phyloP scores from a whole-genome alignment of 306 rosid genomes.

The Datisca glomerata region DNA sequence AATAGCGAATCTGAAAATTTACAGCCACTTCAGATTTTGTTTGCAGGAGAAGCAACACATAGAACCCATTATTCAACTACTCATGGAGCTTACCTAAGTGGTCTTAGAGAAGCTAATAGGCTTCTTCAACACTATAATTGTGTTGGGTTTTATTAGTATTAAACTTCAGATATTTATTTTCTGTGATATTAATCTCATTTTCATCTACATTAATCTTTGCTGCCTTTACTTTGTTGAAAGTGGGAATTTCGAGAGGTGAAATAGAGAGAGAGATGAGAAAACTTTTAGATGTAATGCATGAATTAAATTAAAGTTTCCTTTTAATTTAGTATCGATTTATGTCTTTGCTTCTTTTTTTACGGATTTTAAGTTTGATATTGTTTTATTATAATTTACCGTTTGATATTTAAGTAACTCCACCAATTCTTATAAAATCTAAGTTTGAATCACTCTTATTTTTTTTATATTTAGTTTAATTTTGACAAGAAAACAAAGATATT shows the following conservation, averaged over 20 bases:
- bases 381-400: no score
- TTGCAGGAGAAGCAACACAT: conserved; percentile 98
- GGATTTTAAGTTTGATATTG: conserved; percentile 21
- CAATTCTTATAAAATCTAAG: no score
- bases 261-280: conserved; percentile 34
- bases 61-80: conserved; percentile 96
- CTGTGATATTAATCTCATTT: conserved; percentile 46
- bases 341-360: conserved; percentile 9
- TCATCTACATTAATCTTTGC: conserved; percentile 34
- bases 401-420: no score
- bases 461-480: no score
- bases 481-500: no score
- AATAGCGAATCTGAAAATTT: conserved; percentile 20
- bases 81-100: conserved; percentile 97
- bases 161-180: conserved; percentile 26
- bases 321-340: conserved; percentile 19
- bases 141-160: conserved; percentile 36
- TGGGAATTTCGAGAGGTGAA: conserved; percentile 23
- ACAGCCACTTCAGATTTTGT: conserved; percentile 70
- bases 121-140: conserved; percentile 77
- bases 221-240: conserved; percentile 28
- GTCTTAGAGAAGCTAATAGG: conserved; percentile 93
- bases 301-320: conserved; percentile 26
- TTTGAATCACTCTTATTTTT: no score
- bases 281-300: conserved; percentile 39